These are phyloP conservation scores for Fusarium sp. DNA, from an alignment of 2,329 filamentous ascomycete genomes.

Conservation along the genomic window DNA sequence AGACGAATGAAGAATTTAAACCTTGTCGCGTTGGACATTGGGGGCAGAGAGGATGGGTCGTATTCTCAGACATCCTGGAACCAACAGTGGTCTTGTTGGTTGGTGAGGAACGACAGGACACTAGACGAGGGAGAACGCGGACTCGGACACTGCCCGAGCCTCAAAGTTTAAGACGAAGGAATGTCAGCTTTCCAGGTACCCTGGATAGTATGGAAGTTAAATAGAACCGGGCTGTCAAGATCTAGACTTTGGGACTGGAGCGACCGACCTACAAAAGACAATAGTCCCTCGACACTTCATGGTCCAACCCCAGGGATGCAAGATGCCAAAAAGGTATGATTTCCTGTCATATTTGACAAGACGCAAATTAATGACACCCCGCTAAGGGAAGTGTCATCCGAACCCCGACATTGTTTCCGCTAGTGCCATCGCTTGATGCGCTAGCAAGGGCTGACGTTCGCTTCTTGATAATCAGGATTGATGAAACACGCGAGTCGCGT, in stretches of 20 bases:
- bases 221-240: background rate
- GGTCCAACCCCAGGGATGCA: background rate
- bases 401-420: background rate
- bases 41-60: background rate
- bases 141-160: background rate
- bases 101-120: background rate
- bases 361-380: background rate
- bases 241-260: background rate
- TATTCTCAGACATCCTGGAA: background rate
- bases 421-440: background rate
- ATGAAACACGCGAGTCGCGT: background rate
- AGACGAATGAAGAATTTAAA: background rate
- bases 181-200: background rate
- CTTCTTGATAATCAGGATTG: background rate
- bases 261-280: background rate
- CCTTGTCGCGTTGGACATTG: background rate
- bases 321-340: background rate
- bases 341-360: background rate
- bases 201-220: background rate
- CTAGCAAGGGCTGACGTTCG: background rate
- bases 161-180: background rate
- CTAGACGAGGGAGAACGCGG: background rate
- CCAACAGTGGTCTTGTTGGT: background rate
- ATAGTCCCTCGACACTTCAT: background rate
- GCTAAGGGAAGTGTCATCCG: background rate